Evolutionary conservation across 768 basidiomycete genomes (phyloP).

Genomic region (Suillus brevipes): DNA sequence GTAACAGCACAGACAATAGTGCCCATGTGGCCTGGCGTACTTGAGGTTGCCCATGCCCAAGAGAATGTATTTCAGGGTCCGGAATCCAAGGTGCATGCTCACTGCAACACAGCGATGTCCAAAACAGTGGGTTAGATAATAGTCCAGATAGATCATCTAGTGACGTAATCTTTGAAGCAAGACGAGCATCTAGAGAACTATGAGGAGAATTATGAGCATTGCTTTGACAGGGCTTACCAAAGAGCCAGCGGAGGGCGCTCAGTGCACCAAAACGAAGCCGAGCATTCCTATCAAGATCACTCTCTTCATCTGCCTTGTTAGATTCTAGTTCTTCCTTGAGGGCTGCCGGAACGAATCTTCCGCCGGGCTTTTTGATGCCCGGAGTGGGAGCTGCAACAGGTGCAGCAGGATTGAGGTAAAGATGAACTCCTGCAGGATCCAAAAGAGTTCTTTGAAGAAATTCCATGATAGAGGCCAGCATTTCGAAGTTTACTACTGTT

Average conservation of each 20-base stretch:
- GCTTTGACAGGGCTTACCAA: constrained; percentile 45
- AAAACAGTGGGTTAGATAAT: constrained; percentile 53
- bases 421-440: constrained; percentile 53
- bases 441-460: constrained; percentile 59
- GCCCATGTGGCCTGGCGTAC: constrained; percentile 75
- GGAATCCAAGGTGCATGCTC: constrained; percentile 41
- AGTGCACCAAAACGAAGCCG: constrained; percentile 69
- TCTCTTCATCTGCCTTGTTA: constrained; percentile 56
- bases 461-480: constrained; percentile 40
- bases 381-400: constrained; percentile 23
- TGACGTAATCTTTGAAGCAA: background rate
- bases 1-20: constrained; percentile 48
- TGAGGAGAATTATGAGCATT: background rate
- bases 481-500: constrained; percentile 2
- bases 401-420: constrained; percentile 64
- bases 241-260: constrained; percentile 60
- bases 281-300: constrained; percentile 65
- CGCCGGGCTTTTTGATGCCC: constrained; percentile 33
- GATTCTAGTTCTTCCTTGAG: constrained; percentile 29
- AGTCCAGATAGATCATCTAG: constrained; percentile 38
- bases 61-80: constrained; percentile 37
- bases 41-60: constrained; percentile 67
- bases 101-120: constrained; percentile 55
- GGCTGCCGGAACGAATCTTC: constrained; percentile 31
- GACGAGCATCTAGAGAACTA: constrained; percentile 12